phyloP scores from a whole-genome alignment of 768 basidiomycete species.

The Rubroboletus pulcherrimus region DNA sequence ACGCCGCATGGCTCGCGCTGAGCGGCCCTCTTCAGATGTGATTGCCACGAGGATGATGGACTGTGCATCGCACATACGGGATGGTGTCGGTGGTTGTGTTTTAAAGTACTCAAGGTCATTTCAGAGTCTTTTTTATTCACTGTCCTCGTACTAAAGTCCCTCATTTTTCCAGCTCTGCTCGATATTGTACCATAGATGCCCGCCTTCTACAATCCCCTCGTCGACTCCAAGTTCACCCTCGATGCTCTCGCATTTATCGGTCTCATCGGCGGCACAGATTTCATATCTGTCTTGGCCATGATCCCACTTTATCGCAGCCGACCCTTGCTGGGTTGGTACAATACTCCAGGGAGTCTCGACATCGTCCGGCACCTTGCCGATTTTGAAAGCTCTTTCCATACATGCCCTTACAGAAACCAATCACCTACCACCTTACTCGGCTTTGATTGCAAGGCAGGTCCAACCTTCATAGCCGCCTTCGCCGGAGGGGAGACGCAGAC shows the following conservation, averaged over 20 bases:
- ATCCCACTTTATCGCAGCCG: neutral
- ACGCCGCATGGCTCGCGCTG: no score
- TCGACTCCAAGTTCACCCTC: neutral
- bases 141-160: no score
- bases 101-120: no score
- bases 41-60: no score
- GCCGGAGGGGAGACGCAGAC: neutral
- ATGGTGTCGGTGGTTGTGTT: no score
- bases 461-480: neutral
- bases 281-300: neutral
- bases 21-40: no score
- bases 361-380: neutral
- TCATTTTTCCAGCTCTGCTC: no score
- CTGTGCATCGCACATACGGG: no score
- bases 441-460: neutral
- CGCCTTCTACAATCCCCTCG: no score
- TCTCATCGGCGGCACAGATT: neutral
- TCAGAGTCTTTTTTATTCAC: no score
- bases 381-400: neutral
- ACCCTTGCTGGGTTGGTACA: neutral
- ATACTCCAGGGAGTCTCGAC: neutral
- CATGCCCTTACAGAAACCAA: neutral
- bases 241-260: neutral
- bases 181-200: no score
- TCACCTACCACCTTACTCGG: neutral